These are phyloP conservation scores for Zea luxurians DNA, from an alignment of 176 grass and related monocot species.

Conservation along the genomic window DNA sequence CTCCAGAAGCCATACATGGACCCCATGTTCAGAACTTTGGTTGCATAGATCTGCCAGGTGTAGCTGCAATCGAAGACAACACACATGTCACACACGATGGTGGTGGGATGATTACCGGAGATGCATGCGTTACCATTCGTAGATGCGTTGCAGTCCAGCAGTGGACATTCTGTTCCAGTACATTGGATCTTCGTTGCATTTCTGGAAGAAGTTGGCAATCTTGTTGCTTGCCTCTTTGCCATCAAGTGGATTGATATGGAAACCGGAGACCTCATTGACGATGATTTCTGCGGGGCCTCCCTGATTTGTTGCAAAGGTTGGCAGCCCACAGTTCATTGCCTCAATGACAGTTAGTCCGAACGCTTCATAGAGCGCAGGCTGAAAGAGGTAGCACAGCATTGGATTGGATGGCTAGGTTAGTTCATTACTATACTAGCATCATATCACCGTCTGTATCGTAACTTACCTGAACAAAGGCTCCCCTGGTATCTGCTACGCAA, in stretches of 20 bases:
- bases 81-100: background rate
- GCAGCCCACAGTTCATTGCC: conserved; percentile 76
- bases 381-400: conserved; percentile 8
- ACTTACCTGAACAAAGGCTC: conserved; percentile 76
- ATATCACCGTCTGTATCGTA: background rate
- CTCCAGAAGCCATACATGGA: conserved; percentile 68
- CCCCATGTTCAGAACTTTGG: conserved; percentile 70
- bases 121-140: conserved; percentile 44
- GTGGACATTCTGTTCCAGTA: conserved; percentile 80
- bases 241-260: conserved; percentile 62
- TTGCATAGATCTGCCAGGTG: conserved; percentile 82
- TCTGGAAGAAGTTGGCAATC: conserved; percentile 74
- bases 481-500: conserved; percentile 65
- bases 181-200: conserved; percentile 53
- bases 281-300: conserved; percentile 77
- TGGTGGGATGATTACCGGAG: background rate
- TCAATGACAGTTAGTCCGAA: conserved; percentile 78
- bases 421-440: background rate
- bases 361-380: conserved; percentile 79
- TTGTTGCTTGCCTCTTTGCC: conserved; percentile 64
- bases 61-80: conserved; percentile 43
- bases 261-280: conserved; percentile 61
- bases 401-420: background rate
- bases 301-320: conserved; percentile 77
- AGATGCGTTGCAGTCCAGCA: conserved; percentile 66